Evolutionary conservation across 768 basidiomycete genomes (phyloP), one percentile per base, ranked within the genome.

Genomic region (Mycena vulgaris): DNA sequence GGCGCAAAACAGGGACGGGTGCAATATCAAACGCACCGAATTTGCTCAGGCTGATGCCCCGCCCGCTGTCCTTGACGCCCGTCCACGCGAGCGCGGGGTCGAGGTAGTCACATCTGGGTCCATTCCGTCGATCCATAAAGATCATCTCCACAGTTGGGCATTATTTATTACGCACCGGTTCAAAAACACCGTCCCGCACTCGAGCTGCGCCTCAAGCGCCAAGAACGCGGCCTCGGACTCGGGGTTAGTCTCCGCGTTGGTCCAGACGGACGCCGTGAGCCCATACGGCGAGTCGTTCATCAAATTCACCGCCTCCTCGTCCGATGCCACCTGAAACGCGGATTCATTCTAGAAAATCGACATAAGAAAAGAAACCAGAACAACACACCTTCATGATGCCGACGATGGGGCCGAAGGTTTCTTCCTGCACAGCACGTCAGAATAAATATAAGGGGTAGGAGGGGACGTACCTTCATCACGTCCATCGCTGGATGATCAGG

Each of bases 211-310:
- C 9, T 86, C 89, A 28, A 97, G 83, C 53, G 78, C 80, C 65
- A 92, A 75, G 82, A 98, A 98, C 0, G 88, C 90, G 3, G 80
- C 76, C 70, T 93, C 87, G 0, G 93, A 94, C n/a, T 87, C 87
- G 0, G 85, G 79, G 66, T 90, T 87, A 4, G 81, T 81, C 31
- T 87, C 85, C 0, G 85, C 88, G 74, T 94, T 88, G 1, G 98
- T 98, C 98, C 97, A 99, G 35, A 99, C 79, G 21, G 95, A 96
- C 5, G 95, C 95, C 2, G 97, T 99, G 25, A 99, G 86, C 17
- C 98, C 98, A 77, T 97, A 99, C 0, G 89, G 89, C 19, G 97
- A 98, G 79, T 99, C 96, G 79, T 99, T 99, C 94, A 99, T 99
- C 35, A 99, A 88, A 21, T 81, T 78, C 64, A 98, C 82, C 1